A percentile compares a stretch with the other conserved stretches of the same genome.
phyloP scores from a whole-genome alignment of 768 basidiomycete genomes.

The Tylopilus vinaceipallidus region DNA sequence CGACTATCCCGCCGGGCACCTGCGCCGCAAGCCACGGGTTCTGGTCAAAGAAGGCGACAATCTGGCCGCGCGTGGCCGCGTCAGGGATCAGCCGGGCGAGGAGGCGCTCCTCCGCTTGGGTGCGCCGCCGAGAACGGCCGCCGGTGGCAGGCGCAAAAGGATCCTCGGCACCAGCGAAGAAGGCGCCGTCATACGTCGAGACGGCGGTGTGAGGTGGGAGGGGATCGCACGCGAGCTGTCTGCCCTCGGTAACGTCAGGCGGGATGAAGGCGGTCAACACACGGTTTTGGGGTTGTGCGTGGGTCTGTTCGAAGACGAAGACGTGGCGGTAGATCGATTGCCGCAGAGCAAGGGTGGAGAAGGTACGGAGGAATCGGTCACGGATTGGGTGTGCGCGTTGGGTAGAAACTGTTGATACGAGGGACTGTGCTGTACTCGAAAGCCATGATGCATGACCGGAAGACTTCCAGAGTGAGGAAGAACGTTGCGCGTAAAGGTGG shows the following conservation, averaged over 20 bases:
- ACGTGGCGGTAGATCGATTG: slow-evolving; percentile 72
- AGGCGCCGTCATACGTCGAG: slow-evolving; percentile 66
- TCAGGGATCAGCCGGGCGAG: slow-evolving; percentile 61
- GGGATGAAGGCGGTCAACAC: slow-evolving; percentile 74
- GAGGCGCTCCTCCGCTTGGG: slow-evolving; percentile 46
- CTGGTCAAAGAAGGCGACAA: slow-evolving; percentile 61
- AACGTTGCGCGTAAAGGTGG: slow-evolving; percentile 84
- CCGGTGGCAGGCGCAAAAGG: slow-evolving; percentile 29
- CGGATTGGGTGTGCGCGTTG: slow-evolving; percentile 31
- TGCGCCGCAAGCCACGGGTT: slow-evolving; percentile 52
- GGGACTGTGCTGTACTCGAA: slow-evolving; percentile 46
- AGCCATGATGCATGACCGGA: slow-evolving; percentile 66
- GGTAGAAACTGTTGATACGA: slow-evolving; percentile 32
- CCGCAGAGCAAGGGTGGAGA: slow-evolving; percentile 39
- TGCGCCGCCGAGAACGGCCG: slow-evolving; percentile 36
- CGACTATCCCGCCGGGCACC: slow-evolving; percentile 64
- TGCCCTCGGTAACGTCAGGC: slow-evolving; percentile 44
- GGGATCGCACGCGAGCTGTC: slow-evolving; percentile 79
- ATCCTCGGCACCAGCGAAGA: slow-evolving; percentile 69
- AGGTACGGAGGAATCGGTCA: slow-evolving; percentile 35
- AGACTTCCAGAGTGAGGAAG: slow-evolving; percentile 80
- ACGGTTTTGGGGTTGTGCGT: slow-evolving; percentile 37
- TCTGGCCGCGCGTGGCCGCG: slow-evolving; percentile 51
- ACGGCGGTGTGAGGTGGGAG: slow-evolving; percentile 67
- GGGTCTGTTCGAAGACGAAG: slow-evolving; percentile 65